A percentile compares a stretch with the other conserved stretches of the same genome.
These are phyloP conservation scores for Aureococcus anophagefferens DNA, from an alignment of 108 stramenopile genomes.

Conservation along the genomic window DNA sequence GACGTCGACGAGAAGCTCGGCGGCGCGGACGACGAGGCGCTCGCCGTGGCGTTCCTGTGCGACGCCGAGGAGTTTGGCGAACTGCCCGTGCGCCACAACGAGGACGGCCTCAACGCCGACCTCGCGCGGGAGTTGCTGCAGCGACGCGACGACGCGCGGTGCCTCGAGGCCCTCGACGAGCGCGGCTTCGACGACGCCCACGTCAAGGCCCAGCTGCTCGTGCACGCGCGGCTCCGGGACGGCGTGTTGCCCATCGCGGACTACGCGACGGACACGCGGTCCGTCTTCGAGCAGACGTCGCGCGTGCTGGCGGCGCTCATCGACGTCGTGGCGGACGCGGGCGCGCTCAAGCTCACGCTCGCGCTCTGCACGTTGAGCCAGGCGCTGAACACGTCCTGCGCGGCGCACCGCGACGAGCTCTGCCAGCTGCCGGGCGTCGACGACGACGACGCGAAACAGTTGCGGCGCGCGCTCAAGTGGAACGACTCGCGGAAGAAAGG, in stretches of 20 bases:
- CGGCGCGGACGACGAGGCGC: slow-evolving; percentile 18
- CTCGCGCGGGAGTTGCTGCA: slow-evolving; percentile 68
- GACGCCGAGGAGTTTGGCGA: slow-evolving; percentile 85
- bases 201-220: slow-evolving; percentile 82
- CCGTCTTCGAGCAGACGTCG: slow-evolving; percentile 85
- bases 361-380: slow-evolving; percentile 5
- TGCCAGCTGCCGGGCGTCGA: no score
- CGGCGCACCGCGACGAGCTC: no score
- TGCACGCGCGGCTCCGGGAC: slow-evolving; percentile 75
- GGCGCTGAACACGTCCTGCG: not conserved
- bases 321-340: slow-evolving; percentile 65
- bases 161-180: slow-evolving; percentile 18
- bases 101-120: slow-evolving; percentile 84
- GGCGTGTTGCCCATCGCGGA: slow-evolving; percentile 86
- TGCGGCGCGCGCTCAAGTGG: no score
- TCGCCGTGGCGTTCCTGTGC: slow-evolving; percentile 58
- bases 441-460: no score
- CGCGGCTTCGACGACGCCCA: slow-evolving; percentile 59
- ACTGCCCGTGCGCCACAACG: slow-evolving; percentile 95
- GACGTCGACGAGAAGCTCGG: not conserved
- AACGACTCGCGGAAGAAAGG: no score
- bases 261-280: slow-evolving; percentile 88
- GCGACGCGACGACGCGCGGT: slow-evolving; percentile 62
- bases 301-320: slow-evolving; percentile 90
- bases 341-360: slow-evolving; percentile 16